A percentile compares a stretch with the other conserved stretches of the same genome.
Conservation (phyloP, 2,329 filamentous ascomycete genomes). For the Paradendryphiella salina region DNA sequence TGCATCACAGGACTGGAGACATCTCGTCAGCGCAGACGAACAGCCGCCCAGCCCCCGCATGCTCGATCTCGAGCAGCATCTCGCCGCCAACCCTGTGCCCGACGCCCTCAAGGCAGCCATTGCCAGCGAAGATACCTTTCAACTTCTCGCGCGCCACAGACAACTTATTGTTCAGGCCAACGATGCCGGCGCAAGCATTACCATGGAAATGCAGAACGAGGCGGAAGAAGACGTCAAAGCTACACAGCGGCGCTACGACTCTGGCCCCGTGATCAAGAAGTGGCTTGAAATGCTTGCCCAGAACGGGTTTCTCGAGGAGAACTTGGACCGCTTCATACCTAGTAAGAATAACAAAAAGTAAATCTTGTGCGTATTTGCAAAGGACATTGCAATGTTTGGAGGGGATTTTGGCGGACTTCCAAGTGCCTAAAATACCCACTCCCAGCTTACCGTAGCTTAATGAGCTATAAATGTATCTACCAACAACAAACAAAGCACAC, state of each 20-base stretch:
- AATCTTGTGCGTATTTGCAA: neutral
- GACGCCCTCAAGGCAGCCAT: slow-evolving; percentile 20
- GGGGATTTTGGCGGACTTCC: neutral
- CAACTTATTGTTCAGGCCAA: slow-evolving; percentile 19
- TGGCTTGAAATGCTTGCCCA: slow-evolving; percentile 72
- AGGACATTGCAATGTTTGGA: neutral
- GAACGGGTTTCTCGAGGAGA: slow-evolving; percentile 59
- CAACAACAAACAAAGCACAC: too few relatives aligned
- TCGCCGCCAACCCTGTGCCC: slow-evolving; percentile 20
- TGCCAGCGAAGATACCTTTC: slow-evolving; percentile 20
- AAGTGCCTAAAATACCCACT: too few relatives aligned
- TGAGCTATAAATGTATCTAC: too few relatives aligned
- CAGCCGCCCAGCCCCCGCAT: slow-evolving; percentile 23
- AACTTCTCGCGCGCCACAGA: slow-evolving; percentile 27
- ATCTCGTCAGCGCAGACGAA: slow-evolving; percentile 39
- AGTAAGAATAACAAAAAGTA: slow-evolving; percentile 3
- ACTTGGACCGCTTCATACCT: slow-evolving; percentile 31
- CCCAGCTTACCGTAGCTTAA: too few relatives aligned
- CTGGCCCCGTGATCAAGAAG: slow-evolving; percentile 66
- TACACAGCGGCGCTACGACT: slow-evolving; percentile 65
- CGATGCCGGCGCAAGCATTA: slow-evolving; percentile 48
- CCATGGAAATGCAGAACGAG: slow-evolving; percentile 53
- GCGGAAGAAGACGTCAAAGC: slow-evolving; percentile 59
- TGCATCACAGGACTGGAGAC: slow-evolving; percentile 49
- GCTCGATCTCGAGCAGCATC: slow-evolving; percentile 21